A percentile compares a stretch with the other conserved stretches of the same genome.
Evolutionary conservation across 2,329 filamentous ascomycete species (phyloP).

Genomic region (Paecilomyces variotii): DNA sequence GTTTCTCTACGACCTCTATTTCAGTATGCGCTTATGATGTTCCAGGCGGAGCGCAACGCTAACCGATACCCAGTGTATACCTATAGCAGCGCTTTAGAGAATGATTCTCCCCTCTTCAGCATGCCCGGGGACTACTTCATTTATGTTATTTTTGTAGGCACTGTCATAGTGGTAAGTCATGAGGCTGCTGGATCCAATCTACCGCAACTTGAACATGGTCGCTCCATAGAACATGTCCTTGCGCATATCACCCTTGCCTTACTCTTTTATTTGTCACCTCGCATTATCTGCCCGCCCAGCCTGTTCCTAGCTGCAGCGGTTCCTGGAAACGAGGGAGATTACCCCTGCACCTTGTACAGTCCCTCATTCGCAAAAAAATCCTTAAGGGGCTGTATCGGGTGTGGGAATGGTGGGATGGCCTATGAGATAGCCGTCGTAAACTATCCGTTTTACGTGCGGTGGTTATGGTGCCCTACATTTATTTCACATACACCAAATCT

Average conservation of each 20-base stretch:
- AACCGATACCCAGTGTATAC: constrained; percentile 53
- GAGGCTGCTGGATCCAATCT: constrained; percentile 19
- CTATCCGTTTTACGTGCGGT: constrained; percentile 51
- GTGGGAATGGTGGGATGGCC: constrained; percentile 69
- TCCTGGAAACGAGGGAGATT: constrained; percentile 78
- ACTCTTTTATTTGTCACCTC: constrained; percentile 41
- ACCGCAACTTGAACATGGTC: neutral
- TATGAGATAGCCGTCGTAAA: constrained; percentile 54
- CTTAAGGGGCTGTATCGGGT: constrained; percentile 53
- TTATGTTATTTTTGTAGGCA: constrained; percentile 67
- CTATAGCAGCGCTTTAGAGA: constrained; percentile 69
- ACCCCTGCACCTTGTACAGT: constrained; percentile 56
- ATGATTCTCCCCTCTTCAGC: constrained; percentile 60
- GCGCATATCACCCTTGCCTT: constrained; percentile 4
- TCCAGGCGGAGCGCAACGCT: constrained; percentile 17
- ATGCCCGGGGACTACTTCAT: constrained; percentile 71
- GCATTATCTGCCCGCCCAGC: constrained; percentile 72
- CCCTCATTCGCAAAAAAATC: constrained; percentile 54
- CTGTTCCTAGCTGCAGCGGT: constrained; percentile 64
- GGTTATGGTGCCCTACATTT: constrained; percentile 61
- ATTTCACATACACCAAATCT: constrained; percentile 13
- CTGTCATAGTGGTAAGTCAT: constrained; percentile 67
- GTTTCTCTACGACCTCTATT: constrained; percentile 67
- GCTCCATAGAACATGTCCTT: neutral
- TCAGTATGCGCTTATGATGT: constrained; percentile 41